These are phyloP conservation scores for Picea sitchensis DNA, from an alignment of 75 land plant genomes.

Conservation along the genomic window DNA sequence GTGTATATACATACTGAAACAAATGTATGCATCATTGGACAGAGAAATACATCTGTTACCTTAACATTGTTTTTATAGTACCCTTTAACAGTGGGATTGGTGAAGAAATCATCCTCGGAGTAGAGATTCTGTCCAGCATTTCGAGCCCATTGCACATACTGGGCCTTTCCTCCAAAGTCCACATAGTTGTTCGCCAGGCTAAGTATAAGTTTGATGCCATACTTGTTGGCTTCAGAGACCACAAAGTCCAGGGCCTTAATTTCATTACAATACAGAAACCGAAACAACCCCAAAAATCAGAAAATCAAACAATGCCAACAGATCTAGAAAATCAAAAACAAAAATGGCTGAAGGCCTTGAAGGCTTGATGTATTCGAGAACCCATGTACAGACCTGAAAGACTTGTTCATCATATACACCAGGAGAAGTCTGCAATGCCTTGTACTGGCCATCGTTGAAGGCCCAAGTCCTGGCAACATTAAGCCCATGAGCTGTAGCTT, in stretches of 20 bases:
- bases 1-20: not conserved
- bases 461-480: constrained; percentile 73
- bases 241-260: constrained; percentile 51
- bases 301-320: not conserved
- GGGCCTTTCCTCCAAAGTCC: constrained; percentile 39
- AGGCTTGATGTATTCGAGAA: not conserved
- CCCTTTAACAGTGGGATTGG: constrained; percentile 13
- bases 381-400: constrained; percentile 29
- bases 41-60: not conserved
- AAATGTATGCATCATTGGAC: not conserved
- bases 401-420: constrained; percentile 37
- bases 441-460: constrained; percentile 48
- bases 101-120: constrained; percentile 22
- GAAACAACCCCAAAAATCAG: not conserved
- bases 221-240: constrained; percentile 43
- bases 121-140: constrained; percentile 1
- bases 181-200: constrained; percentile 49
- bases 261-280: constrained; percentile 16
- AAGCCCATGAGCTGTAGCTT: constrained; percentile 52
- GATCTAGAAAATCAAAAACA: not conserved
- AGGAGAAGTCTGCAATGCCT: constrained; percentile 32
- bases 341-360: not conserved
- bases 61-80: constrained; percentile 35
- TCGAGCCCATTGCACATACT: constrained; percentile 66
- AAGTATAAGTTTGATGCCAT: constrained; percentile 46